Conservation (phyloP, 2,329 filamentous ascomycete genomes). For the Trichoderma koningiopsis region DNA sequence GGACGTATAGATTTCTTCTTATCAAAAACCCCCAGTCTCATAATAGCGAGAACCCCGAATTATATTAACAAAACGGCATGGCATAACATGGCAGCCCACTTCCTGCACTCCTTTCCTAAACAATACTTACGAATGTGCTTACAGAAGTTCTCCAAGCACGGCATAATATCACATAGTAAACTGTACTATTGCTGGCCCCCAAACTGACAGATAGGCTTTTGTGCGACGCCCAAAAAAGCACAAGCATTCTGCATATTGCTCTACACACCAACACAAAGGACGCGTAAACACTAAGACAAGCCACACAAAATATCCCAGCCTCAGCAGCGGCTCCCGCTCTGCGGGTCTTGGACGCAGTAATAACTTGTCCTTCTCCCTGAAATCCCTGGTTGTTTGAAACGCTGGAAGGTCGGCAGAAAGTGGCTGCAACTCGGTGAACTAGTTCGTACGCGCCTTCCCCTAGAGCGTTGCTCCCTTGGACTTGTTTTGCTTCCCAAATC, state of each 20-base stretch:
- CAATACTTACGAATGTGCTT: not conserved
- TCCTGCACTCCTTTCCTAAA: not conserved
- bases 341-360: not conserved
- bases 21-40: not conserved
- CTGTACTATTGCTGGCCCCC: not conserved
- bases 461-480: not conserved
- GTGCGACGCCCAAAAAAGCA: not conserved
- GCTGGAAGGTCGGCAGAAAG: not conserved
- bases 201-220: not conserved
- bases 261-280: not conserved
- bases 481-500: not conserved
- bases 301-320: not conserved
- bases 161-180: not conserved
- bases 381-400: not conserved
- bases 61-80: not conserved
- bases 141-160: not conserved
- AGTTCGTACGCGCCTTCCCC: not conserved
- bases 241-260: not conserved
- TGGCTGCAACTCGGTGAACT: constrained; percentile 12
- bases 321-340: not conserved
- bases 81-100: not conserved
- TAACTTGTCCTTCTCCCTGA: not conserved
- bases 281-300: not conserved
- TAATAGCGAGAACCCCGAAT: not conserved
- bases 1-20: not conserved